Percentiles rank a stretch among this genome's conserved stretches.
Evolutionary conservation across 306 rosid species (phyloP).

Genomic region (Vigna trinervia): DNA sequence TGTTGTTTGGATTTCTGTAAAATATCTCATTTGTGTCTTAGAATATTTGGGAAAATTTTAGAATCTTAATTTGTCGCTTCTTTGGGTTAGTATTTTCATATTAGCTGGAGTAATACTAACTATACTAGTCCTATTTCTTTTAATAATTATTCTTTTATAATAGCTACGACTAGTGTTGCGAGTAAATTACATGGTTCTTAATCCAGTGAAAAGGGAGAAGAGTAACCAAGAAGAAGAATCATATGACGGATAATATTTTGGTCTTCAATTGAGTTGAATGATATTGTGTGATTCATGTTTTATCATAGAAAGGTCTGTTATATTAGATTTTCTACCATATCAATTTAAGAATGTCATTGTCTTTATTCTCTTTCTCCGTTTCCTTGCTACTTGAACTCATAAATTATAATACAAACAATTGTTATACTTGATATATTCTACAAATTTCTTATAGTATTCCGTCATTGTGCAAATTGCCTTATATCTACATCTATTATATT

Average conservation of each 20-base stretch:
- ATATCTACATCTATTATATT: background rate
- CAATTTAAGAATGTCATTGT: background rate
- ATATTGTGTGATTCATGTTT: background rate
- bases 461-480: background rate
- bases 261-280: background rate
- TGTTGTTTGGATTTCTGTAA: background rate
- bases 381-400: background rate
- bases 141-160: background rate
- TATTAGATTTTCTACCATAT: background rate
- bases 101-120: background rate
- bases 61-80: background rate
- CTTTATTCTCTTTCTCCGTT: background rate
- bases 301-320: background rate
- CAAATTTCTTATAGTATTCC: background rate
- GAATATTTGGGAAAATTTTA: background rate
- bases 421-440: slow-evolving; percentile 6
- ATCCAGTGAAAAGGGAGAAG: background rate
- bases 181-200: background rate
- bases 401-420: background rate
- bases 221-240: background rate
- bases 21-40: background rate
- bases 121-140: background rate
- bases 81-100: background rate
- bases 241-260: background rate
- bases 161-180: background rate